phyloP scores from a whole-genome alignment of 768 basidiomycete species.

The Boletellus emodensis region DNA sequence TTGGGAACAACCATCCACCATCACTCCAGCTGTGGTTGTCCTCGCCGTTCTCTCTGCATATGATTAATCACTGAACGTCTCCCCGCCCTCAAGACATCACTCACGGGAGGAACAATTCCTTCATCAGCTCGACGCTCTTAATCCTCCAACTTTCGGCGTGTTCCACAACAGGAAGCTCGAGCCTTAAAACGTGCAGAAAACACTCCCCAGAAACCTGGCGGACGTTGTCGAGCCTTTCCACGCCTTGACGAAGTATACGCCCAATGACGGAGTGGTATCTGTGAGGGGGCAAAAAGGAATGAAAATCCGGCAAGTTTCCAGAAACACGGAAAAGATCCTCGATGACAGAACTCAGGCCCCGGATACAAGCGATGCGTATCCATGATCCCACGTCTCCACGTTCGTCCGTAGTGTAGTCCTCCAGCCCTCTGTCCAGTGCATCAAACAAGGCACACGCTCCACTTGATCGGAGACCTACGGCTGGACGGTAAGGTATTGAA shows the following conservation, averaged over 20 bases:
- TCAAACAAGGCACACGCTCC: conserved; percentile 48
- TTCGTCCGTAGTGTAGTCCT: conserved; percentile 91
- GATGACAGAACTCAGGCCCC: conserved; percentile 54
- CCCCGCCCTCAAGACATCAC: conserved; percentile 12
- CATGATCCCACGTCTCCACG: conserved; percentile 97
- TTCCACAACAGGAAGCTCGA: conserved; percentile 41
- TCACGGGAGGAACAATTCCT: conserved; percentile 52
- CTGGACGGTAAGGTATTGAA: conserved; percentile 9
- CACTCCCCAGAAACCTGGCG: conserved; percentile 73
- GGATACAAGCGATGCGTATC: conserved; percentile 78
- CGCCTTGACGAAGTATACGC: conserved; percentile 81
- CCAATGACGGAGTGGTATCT: conserved; percentile 56
- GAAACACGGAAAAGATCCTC: conserved; percentile 49
- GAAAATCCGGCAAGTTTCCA: conserved; percentile 40
- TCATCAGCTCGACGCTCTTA: conserved; percentile 43
- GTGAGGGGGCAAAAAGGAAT: conserved; percentile 56
- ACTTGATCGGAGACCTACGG: conserved; percentile 46
- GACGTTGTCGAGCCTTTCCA: conserved; percentile 89
- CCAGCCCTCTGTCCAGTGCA: conserved; percentile 64
- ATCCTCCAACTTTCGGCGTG: conserved; percentile 49
- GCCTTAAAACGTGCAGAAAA: conserved; percentile 48
- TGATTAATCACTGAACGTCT: conserved; percentile 1
- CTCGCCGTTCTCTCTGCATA: conserved; percentile 32
- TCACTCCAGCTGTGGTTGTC: conserved; percentile 57
- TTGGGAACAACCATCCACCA: conserved; percentile 71